A percentile compares a stretch with the other conserved stretches of the same genome.
These are phyloP conservation scores for Tetrahymena borealis DNA, from an alignment of 73 alveolate species.

Conservation along the genomic window DNA sequence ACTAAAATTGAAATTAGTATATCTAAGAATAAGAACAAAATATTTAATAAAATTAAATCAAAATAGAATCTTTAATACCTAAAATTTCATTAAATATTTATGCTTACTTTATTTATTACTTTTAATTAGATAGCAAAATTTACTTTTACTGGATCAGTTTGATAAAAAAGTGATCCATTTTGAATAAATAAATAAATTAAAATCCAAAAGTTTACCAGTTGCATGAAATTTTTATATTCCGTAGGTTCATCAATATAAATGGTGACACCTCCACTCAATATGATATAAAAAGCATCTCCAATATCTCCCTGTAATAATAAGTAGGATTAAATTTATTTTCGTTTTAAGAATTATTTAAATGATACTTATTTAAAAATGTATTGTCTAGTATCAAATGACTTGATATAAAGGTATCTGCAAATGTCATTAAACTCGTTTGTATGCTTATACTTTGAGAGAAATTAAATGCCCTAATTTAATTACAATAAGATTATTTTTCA, in stretches of 20 bases:
- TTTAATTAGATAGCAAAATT: no score
- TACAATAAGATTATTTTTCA: neutral
- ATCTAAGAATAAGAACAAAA: no score
- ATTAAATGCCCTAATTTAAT: constrained; percentile 11
- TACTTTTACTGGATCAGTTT: no score
- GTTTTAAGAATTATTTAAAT: neutral
- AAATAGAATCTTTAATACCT: no score
- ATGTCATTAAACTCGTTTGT: constrained; percentile 28
- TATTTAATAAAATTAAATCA: no score
- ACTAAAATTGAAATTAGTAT: no score
- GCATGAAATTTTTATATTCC: constrained; percentile 40
- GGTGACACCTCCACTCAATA: constrained; percentile 33
- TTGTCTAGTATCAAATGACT: constrained; percentile 33
- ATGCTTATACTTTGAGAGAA: constrained; percentile 11
- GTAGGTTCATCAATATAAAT: constrained; percentile 43
- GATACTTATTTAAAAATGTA: constrained; percentile 11
- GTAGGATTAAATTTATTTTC: neutral
- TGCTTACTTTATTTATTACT: no score
- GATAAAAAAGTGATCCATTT: no score
- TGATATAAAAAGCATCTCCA: constrained; percentile 44
- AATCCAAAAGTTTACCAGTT: constrained; percentile 28
- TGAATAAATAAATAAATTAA: no score
- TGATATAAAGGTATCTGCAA: constrained; percentile 32
- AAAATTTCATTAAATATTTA: no score
- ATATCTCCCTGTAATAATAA: constrained; percentile 7